Conservation (phyloP, 1,284 basidiomycete species). For the Sporisorium sorghi region DNA sequence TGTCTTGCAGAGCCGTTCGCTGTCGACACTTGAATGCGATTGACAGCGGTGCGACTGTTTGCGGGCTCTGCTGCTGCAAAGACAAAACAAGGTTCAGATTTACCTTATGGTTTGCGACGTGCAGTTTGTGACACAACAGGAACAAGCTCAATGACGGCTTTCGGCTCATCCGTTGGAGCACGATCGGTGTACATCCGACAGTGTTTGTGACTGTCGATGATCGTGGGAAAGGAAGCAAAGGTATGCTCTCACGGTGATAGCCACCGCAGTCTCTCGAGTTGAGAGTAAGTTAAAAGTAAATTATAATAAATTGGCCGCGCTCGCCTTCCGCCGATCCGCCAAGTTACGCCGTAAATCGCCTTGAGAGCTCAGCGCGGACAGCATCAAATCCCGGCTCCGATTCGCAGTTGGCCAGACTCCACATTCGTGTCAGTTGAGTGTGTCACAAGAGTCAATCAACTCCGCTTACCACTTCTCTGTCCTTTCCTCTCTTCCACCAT, state of each 20-base stretch:
- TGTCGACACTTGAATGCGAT: neutral
- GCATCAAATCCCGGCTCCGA: constrained; percentile 10
- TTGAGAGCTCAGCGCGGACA: no score
- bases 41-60: neutral
- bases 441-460: neutral
- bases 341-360: no score
- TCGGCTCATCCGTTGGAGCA: neutral
- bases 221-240: no score
- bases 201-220: no score
- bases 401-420: neutral
- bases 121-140: neutral
- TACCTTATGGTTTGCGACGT: neutral
- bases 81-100: neutral
- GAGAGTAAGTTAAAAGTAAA: no score
- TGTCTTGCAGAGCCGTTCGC: no score
- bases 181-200: no score
- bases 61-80: neutral
- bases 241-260: no score
- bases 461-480: neutral
- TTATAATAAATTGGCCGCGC: no score
- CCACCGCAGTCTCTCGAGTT: no score
- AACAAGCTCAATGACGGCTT: neutral
- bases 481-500: neutral
- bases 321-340: no score
- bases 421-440: neutral